A percentile compares a stretch with the other conserved stretches of the same genome.
phyloP scores from a whole-genome alignment of 2,329 filamentous ascomycete genomes.

The Parastagonospora nodorum region DNA sequence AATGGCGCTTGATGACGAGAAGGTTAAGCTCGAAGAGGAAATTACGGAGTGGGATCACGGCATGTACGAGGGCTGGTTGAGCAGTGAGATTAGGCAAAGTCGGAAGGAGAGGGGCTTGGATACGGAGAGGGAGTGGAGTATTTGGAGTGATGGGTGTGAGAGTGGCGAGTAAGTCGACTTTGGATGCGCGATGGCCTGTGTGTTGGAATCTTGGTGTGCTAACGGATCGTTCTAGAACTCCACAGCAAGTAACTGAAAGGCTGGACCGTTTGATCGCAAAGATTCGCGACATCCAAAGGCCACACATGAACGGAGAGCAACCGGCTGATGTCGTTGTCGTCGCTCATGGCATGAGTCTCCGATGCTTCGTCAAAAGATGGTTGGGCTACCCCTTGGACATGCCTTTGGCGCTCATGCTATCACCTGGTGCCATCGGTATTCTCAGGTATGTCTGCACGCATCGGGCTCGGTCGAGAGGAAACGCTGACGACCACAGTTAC shows the following conservation, averaged over 20 bases:
- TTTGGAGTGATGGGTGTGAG: conserved; percentile 87
- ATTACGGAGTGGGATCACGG: conserved; percentile 90
- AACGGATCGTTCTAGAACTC: conserved; percentile 49
- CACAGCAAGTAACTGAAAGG: conserved; percentile 70
- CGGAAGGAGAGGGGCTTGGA: conserved; percentile 63
- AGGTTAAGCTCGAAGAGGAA: conserved; percentile 70
- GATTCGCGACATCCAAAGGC: conserved; percentile 67
- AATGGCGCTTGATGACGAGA: conserved; percentile 14
- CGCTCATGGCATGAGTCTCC: conserved; percentile 82
- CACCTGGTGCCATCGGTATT: conserved; percentile 82
- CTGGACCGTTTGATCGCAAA: conserved; percentile 75
- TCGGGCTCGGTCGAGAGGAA: neutral
- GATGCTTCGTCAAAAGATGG: conserved; percentile 87
- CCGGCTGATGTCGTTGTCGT: conserved; percentile 68
- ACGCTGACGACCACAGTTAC: conserved; percentile 60
- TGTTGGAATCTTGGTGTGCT: neutral
- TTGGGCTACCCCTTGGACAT: conserved; percentile 70
- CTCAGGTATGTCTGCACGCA: conserved; percentile 65
- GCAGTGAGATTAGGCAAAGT: conserved; percentile 64
- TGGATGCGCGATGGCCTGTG: too few species aligned
- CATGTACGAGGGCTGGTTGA: conserved; percentile 82
- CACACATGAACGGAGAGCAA: conserved; percentile 49
- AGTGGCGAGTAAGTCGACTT: conserved; percentile 67
- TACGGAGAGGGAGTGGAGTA: conserved; percentile 71
- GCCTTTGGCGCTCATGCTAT: conserved; percentile 74